Base-by-base conservation (phyloP, 164 flowering plant genomes). In the Buxus sempervirens region DNA sequence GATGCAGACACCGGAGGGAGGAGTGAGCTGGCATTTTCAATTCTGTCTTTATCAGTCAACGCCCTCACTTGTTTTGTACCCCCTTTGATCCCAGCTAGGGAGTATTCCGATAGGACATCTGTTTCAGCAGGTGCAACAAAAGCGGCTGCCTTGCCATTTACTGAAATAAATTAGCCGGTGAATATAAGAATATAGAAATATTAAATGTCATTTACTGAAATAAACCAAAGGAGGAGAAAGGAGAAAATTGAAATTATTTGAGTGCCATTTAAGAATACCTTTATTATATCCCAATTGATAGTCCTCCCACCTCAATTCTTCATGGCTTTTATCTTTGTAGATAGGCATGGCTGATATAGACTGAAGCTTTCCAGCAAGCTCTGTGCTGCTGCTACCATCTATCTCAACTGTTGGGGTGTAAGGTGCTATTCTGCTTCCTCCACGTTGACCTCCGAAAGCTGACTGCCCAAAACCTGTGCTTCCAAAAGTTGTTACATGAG, bases 271-370 rank as follows among this genome's bases (percentile, higher is more conserved):
- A 48, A 48, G 49, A 22, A 48, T 68, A 95, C 97, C 96, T 86
- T 89, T 92, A 77, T 92, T 96, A 60, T n/a, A n/a, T n/a, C 97
- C 97, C 77, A 69, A 69, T 73, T 95, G 99, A 71, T 89, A 95
- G 76, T 95, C 99, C 70, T 92, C 99, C 99, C 99, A 95, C 72
- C 98, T 82, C 58, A 96, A 88, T 73, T 96, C 99, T 75, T 96
- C 99, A 70, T 90, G 98, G 78, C 96, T 88, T 79, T 96, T 96
- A 25, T 89, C 96, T 75, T 87, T 96, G 82, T 90, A 93, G 7
- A 73, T 85, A 51, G 96, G 88, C 99, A 96, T 96, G 36, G 97
- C 99, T 13, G 97, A 93, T 81, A 93, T 88, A 23, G 99, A 93
- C 77, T 87, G 96, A 73, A 96, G 83, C 81, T 88, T 96, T 55